Base-by-base conservation (phyloP, 2,329 filamentous ascomycete species). In the Ophiocordyceps polyrhachis-furcata region DNA sequence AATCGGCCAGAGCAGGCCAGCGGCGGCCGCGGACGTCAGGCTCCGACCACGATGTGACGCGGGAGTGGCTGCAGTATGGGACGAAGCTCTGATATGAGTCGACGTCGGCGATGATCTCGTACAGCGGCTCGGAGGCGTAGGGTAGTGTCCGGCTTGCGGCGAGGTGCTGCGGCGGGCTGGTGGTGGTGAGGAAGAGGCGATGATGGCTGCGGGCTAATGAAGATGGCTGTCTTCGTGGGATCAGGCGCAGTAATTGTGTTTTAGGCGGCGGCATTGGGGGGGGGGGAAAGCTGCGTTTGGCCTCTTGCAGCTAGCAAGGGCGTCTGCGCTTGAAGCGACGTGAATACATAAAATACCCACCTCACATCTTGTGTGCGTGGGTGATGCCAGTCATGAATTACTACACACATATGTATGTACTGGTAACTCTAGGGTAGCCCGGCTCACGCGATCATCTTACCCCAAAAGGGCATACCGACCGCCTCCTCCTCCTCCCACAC, bases 81-180 rank as follows among this genome's bases (percentile, higher is more conserved):
- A 98, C 76, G 69, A 96, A 98, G 51, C 69, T 61, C 35, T 73
- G 68, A 73, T 98, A 98, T 50, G 76, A 77, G 61, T 85, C 76
- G 51, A 98, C 79, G 62, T 95, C 86, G 64, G 87, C 79, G 60
- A 98, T 88, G 45, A 95, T 73, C 52, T 71, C 69, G 74, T 91
- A 98, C 53, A 98, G 78, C 1, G 76, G 68, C 5, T 62, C 55
- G 29, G 77, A 68, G 1, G 79, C 65, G 68, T 93, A 93, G 14
- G 83, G 82, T 14, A 96, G 79, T 4, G 72, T 81, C 49, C 86
- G 82, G 19, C 72, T 70, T 12, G 86, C 87, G 44, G 73, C 76
- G 46, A 96, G 71, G 50, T 68, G 75, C 57, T 88, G 83, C 60
- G 61, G 52, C 48, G 57, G 46, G 54, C 68, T 67, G 19, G 20